Conservation (phyloP, 1,139 yeast genomes). For the Kodamaea sp. region DNA sequence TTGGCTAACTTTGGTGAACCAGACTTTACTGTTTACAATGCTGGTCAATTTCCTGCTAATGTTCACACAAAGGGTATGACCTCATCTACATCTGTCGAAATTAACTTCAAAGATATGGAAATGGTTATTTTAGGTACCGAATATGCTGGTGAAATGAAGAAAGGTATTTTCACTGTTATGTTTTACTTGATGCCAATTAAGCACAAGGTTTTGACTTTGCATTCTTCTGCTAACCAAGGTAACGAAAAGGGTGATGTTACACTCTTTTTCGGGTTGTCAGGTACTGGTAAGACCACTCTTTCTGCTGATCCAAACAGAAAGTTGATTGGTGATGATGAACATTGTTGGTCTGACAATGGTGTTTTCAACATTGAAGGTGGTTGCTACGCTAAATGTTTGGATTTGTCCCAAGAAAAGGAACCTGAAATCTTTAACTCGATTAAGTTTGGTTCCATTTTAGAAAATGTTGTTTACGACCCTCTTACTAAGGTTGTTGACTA, state of each 20-base stretch:
- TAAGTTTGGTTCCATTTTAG: constrained; percentile 89
- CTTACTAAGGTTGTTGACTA: constrained; percentile 80
- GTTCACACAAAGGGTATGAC: constrained; percentile 97
- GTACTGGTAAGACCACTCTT: constrained; percentile 97
- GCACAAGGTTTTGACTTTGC: constrained; percentile 88
- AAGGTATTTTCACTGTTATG: constrained; percentile 98
- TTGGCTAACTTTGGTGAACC: constrained; percentile 91
- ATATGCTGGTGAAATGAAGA: constrained; percentile 99
- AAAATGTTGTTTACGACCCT: constrained; percentile 88
- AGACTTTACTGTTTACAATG: constrained; percentile 96
- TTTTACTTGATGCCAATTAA: constrained; percentile 97
- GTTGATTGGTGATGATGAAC: constrained; percentile 98
- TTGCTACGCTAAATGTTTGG: constrained; percentile 97
- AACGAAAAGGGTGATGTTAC: constrained; percentile 73
- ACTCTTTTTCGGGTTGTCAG: constrained; percentile 92
- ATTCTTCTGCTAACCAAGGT: constrained; percentile 95
- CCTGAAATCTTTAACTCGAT: constrained; percentile 97
- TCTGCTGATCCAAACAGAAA: constrained; percentile 94
- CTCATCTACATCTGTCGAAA: constrained; percentile 91
- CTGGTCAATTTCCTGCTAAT: constrained; percentile 99
- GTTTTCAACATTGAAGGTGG: constrained; percentile 99
- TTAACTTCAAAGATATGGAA: constrained; percentile 96
- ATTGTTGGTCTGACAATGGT: constrained; percentile 98
- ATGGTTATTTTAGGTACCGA: constrained; percentile 98
- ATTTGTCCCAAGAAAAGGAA: constrained; percentile 85